A percentile compares a stretch with the other conserved stretches of the same genome.
Evolutionary conservation across 2,329 filamentous ascomycete species (phyloP).

Genomic region (Ilyonectria sp.): DNA sequence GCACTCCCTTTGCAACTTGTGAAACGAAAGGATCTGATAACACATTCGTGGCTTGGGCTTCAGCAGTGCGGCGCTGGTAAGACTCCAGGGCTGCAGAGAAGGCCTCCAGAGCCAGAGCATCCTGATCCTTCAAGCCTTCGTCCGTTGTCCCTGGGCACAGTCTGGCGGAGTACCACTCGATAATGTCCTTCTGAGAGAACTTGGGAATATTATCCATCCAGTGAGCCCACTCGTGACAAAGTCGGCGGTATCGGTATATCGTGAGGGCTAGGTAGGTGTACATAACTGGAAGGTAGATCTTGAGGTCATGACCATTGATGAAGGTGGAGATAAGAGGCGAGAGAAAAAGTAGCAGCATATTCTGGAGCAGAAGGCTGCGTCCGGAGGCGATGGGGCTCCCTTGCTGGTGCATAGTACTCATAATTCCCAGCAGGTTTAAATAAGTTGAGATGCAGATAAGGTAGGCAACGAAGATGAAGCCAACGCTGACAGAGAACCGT

Average conservation of each 20-base stretch:
- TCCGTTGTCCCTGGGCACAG: neutral
- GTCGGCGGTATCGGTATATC: constrained; percentile 27
- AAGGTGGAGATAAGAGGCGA: constrained; percentile 34
- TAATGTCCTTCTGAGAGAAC: constrained; percentile 28
- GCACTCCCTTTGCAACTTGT: constrained; percentile 30
- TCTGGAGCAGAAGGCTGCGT: constrained; percentile 30
- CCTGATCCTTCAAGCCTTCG: constrained; percentile 17
- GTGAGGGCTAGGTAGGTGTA: constrained; percentile 28
- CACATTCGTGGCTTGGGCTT: constrained; percentile 4
- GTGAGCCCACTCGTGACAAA: constrained; percentile 35
- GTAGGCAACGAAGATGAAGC: constrained; percentile 36
- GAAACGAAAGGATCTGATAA: constrained; percentile 28
- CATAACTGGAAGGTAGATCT: constrained; percentile 35
- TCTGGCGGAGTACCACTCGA: constrained; percentile 33
- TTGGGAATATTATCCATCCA: constrained; percentile 39
- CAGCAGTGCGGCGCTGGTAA: constrained; percentile 20
- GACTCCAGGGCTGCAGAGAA: constrained; percentile 19
- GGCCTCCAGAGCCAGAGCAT: constrained; percentile 16
- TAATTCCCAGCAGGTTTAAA: constrained; percentile 36
- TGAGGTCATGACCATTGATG: constrained; percentile 37
- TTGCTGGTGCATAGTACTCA: constrained; percentile 38
- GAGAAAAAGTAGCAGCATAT: constrained; percentile 29
- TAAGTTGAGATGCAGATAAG: constrained; percentile 34
- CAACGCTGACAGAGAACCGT: constrained; percentile 25
- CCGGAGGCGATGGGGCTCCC: constrained; percentile 32